These are phyloP conservation scores for Tuctoria greenei DNA, from an alignment of 176 grass and related monocot species.

Conservation along the genomic window DNA sequence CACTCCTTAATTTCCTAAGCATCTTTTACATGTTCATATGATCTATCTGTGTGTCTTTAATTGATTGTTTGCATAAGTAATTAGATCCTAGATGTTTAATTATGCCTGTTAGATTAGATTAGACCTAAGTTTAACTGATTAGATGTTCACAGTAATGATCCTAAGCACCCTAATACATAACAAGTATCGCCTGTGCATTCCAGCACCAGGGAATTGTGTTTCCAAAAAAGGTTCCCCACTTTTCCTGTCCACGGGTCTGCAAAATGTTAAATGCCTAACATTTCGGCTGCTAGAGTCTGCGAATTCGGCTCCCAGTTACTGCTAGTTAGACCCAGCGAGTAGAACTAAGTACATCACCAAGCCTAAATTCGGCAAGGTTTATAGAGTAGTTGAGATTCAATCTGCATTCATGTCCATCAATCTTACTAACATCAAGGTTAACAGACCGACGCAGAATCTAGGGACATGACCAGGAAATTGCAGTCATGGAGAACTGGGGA, in stretches of 20 bases:
- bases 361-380: neutral
- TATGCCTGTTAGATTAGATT: too few relatives aligned
- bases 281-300: neutral
- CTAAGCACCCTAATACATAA: too few relatives aligned
- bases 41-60: too few relatives aligned
- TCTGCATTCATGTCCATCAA: neutral
- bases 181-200: neutral
- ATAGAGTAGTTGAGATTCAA: neutral
- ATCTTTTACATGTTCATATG: too few relatives aligned
- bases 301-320: neutral
- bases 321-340: neutral
- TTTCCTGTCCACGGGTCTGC: neutral
- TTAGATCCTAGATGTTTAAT: too few relatives aligned
- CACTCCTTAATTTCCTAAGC: too few relatives aligned
- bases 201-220: neutral
- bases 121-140: too few relatives aligned
- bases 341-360: neutral
- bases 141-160: too few relatives aligned
- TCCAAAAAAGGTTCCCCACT: neutral
- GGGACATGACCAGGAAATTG: neutral
- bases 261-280: neutral
- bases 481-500: neutral
- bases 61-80: too few relatives aligned
- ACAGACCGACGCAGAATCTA: conserved; percentile 15
- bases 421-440: neutral